Base-by-base conservation (phyloP, 768 basidiomycete species). In the Amanita pseudoporphyria region DNA sequence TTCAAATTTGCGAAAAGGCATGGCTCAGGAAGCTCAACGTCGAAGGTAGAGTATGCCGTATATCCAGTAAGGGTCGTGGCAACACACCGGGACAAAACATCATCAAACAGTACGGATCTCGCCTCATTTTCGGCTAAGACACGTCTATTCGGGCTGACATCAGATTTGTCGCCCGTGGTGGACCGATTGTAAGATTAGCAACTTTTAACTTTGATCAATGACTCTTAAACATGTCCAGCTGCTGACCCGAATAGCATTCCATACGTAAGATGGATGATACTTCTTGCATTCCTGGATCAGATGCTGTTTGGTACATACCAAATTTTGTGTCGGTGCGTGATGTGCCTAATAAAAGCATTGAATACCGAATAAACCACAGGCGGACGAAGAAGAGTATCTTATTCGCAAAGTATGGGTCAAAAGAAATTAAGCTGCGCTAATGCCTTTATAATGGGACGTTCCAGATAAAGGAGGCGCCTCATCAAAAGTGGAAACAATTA, bases 391-490 rank as follows among this genome's bases (percentile, higher is more conserved):
- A 59, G 67, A 71, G 33, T 85, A 86, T 61, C 66, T 94, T 32
- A 67, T 86, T 52, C 75, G 82, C 49, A 93, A 93, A 75, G 90
- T 83, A 54, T 37, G 64, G n/a, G 14, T 38, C 42, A 16, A 33
- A 13, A 52, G 56, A 18, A 18, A 19, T 16, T n/a, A 38, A 12
- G 41, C 19, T 19, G 9, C 16, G 36, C 22, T 22, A 32, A 40
- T 30, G 37, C 47, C 45, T 47, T 32, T 39, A 32, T 28, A 30
- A 48, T 52, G 26, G 16, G 14, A 33, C 33, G 14, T 26, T 37
- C 26, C 36, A 94, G 92, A 88, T 94, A 53, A 60, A 66, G 35
- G 87, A 87, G 56, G 77, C 82, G 2, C 84, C 90, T n/a, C 79
- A 78, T 57, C 81, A 78, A 22, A 85, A 78, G 61, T 94, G 91